A percentile compares a stretch with the other conserved stretches of the same genome.
phyloP scores from a whole-genome alignment of 352 stramenopile genomes.

The Phytophthora idaei region DNA sequence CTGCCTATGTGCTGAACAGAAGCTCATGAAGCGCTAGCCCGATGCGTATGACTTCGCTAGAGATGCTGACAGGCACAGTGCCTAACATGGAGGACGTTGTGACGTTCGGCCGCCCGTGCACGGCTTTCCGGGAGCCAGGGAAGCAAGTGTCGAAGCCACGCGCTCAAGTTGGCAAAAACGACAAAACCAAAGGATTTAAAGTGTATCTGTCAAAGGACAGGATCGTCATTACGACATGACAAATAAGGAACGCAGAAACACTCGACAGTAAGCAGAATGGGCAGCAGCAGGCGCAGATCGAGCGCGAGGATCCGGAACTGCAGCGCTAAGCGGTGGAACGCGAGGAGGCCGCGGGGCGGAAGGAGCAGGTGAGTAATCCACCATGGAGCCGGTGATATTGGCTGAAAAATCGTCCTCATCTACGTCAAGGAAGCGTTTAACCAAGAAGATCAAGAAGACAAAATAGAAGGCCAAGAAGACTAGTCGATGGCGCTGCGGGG shows the following conservation, averaged over 20 bases:
- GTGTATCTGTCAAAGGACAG: constrained; percentile 19
- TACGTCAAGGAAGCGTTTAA: no score
- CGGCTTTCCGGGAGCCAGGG: not conserved
- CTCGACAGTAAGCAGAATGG: constrained; percentile 8
- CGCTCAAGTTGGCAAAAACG: constrained; percentile 13
- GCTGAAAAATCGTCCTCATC: no score
- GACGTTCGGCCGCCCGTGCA: constrained; percentile 17
- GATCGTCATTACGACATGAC: constrained; percentile 10
- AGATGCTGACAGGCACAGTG: constrained; percentile 12
- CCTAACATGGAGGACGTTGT: constrained; percentile 14
- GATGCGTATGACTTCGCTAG: constrained; percentile 5
- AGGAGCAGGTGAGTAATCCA: no score
- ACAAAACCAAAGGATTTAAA: constrained; percentile 23
- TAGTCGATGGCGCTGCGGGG: no score
- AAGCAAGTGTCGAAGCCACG: constrained; percentile 3
- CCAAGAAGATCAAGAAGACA: no score
- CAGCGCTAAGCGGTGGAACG: no score
- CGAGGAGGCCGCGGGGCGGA: no score
- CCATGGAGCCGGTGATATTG: no score
- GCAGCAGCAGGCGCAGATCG: constrained; percentile 2
- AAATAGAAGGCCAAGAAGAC: no score
- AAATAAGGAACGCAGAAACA: constrained; percentile 9
- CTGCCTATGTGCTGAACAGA: constrained; percentile 33
- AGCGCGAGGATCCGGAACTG: constrained; percentile 1
- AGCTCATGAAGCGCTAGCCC: constrained; percentile 30